Evolutionary conservation across 441 rosid genomes (phyloP), one percentile per base, ranked within the genome.

Genomic region (Jatropha podagrica): DNA sequence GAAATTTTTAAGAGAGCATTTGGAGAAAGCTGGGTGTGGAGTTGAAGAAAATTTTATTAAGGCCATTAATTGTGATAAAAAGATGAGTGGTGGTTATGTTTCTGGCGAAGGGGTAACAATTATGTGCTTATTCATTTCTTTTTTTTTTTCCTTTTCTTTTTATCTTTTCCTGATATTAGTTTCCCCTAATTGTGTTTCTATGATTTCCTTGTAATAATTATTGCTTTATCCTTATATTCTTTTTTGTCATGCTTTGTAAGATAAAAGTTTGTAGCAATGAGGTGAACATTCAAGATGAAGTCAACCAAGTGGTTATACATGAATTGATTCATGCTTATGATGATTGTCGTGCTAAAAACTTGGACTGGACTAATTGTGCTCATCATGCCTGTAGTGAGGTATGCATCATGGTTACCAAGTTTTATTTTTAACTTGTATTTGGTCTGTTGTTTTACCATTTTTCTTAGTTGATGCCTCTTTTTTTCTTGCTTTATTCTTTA

Each of bases 351-450:
- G 95, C 95, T 65, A 85, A 85, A 77, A 95, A 96, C 76, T 77
- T 96, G 84, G 91, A 93, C 77, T 96, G 98, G 97, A 20, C 84
- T 61, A 86, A 92, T 76, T 96, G 99, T 81, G 97, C 97, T 75
- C 99, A 96, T 76, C 99, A 95, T 89, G 97, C 98, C 71, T 95
- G 99, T 68, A 89, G 93, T 52, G 97, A 95, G 99, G 99, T 95
- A 77, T 13, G 32, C 26, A 8, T 72, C 17, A 44, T 55, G 63
- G 48, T 26, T 20, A 32, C 26, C 12, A 10, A 69, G 8, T 63
- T 46, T 41, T 56, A 18, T 46, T 65, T 76, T 17, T 26, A 38
- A 15, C 52, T 27, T 66, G 10, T n/a, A 56, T 20, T 79, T 66
- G 23, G 23, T 44, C 1, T 73, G 23, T 23, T 23, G 38, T 7